Conservation (phyloP, 352 stramenopile genomes). For the Lagenidium giganteum region DNA sequence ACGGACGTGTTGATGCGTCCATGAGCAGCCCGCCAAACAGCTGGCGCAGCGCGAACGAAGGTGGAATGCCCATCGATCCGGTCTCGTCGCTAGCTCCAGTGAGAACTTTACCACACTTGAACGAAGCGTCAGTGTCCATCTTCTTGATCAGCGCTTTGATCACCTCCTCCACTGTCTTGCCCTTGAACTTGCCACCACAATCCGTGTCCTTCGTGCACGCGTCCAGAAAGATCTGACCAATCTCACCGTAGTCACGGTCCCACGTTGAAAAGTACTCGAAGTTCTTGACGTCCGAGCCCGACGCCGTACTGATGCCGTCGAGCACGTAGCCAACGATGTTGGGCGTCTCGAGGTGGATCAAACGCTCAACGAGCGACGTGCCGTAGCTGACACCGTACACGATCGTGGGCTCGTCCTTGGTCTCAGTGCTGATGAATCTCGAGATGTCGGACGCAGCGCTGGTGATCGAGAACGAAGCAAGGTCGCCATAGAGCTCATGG, state of each 20-base stretch:
- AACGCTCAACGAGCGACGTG: constrained; percentile 31
- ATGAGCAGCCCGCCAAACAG: constrained; percentile 28
- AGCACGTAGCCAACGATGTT: constrained; percentile 43
- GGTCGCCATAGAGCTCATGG: constrained; percentile 26
- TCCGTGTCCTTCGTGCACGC: constrained; percentile 11
- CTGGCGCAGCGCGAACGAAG: constrained; percentile 22
- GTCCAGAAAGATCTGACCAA: constrained; percentile 26
- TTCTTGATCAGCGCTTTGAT: constrained; percentile 23
- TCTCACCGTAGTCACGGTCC: constrained; percentile 29
- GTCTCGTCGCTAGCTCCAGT: background rate
- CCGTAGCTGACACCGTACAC: constrained; percentile 46
- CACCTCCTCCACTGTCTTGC: constrained; percentile 16
- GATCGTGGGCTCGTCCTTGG: constrained; percentile 19
- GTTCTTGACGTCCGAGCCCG: constrained; percentile 19
- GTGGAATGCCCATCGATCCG: too few relatives aligned
- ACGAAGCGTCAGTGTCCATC: constrained; percentile 21
- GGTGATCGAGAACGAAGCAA: constrained; percentile 38
- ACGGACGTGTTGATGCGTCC: constrained; percentile 7
- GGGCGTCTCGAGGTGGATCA: constrained; percentile 30
- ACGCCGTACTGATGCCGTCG: constrained; percentile 31
- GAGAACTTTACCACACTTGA: constrained; percentile 3
- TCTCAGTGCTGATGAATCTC: constrained; percentile 25
- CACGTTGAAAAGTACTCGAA: constrained; percentile 30
- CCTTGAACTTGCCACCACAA: constrained; percentile 16
- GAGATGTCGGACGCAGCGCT: constrained; percentile 28